Evolutionary conservation across 1,284 basidiomycete species (phyloP).

Genomic region (Cystobasidiaceae sp.): DNA sequence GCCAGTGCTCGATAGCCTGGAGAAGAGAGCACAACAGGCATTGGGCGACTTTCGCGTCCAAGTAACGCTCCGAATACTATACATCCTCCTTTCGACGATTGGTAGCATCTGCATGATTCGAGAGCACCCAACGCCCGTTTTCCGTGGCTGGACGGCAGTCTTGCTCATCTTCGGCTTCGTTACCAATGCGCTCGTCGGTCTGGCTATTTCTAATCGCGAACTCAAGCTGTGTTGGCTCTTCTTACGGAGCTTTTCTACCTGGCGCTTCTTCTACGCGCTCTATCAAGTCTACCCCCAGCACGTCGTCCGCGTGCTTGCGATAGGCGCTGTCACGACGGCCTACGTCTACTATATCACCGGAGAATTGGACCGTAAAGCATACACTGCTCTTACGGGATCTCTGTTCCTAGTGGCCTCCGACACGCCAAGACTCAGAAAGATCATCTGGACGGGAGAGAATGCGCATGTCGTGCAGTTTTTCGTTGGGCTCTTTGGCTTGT

Average conservation of each 20-base stretch:
- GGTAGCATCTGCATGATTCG: slow-evolving; percentile 14
- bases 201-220: slow-evolving; percentile 20
- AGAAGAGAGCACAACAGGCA: background rate
- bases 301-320: slow-evolving; percentile 1
- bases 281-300: slow-evolving; percentile 20
- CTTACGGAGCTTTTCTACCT: slow-evolving; percentile 13
- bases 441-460: slow-evolving; percentile 23
- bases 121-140: slow-evolving; percentile 16
- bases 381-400: slow-evolving; percentile 2
- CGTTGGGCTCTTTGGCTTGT: background rate
- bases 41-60: slow-evolving; percentile 12
- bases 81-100: slow-evolving; percentile 19
- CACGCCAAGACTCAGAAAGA: slow-evolving; percentile 17
- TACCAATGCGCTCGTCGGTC: slow-evolving; percentile 10
- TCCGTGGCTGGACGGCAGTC: slow-evolving; percentile 15
- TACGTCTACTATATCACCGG: slow-evolving; percentile 8
- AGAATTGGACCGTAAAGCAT: slow-evolving; percentile 23
- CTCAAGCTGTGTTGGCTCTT: slow-evolving; percentile 21
- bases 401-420: slow-evolving; percentile 8
- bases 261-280: slow-evolving; percentile 28
- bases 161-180: slow-evolving; percentile 2
- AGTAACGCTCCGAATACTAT: slow-evolving; percentile 10
- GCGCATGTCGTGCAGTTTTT: background rate
- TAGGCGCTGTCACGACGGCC: background rate
- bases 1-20: background rate